A percentile compares a stretch with the other conserved stretches of the same genome.
phyloP scores from a whole-genome alignment of 495 filamentous ascomycete genomes.

The Lophiotrema nucula region DNA sequence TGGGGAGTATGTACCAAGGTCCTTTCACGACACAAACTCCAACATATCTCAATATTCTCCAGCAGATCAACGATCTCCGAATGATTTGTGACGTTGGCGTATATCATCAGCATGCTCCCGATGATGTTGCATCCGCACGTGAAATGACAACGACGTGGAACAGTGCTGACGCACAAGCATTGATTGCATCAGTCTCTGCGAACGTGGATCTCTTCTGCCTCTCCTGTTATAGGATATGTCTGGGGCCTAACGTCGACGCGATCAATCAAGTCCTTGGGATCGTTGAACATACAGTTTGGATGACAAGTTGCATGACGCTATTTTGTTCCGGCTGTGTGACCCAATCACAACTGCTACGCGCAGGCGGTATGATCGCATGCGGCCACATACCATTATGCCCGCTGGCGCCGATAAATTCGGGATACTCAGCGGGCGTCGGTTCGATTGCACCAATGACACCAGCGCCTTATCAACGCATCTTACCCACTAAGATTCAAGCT shows the following conservation, averaged over 20 bases:
- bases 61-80: constrained; percentile 15
- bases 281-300: too few relatives aligned
- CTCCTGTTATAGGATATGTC: too few relatives aligned
- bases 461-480: background rate
- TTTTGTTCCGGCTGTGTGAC: background rate
- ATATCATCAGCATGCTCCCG: too few relatives aligned
- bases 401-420: too few relatives aligned
- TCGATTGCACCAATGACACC: background rate
- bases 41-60: constrained; percentile 7
- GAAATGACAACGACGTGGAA: background rate
- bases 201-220: too few relatives aligned
- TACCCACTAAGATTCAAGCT: constrained; percentile 3
- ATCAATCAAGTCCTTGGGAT: too few relatives aligned
- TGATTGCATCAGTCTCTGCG: background rate
- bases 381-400: too few relatives aligned
- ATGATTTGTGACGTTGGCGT: constrained; percentile 19
- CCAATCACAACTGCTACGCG: too few relatives aligned
- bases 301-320: background rate
- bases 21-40: background rate
- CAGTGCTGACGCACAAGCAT: background rate
- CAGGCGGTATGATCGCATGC: too few relatives aligned
- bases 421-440: background rate
- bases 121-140: too few relatives aligned
- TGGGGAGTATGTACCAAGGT: background rate
- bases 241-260: too few relatives aligned